These are phyloP conservation scores for Amphirosellinia nigrospora DNA, from an alignment of 495 filamentous ascomycete species.

Conservation along the genomic window DNA sequence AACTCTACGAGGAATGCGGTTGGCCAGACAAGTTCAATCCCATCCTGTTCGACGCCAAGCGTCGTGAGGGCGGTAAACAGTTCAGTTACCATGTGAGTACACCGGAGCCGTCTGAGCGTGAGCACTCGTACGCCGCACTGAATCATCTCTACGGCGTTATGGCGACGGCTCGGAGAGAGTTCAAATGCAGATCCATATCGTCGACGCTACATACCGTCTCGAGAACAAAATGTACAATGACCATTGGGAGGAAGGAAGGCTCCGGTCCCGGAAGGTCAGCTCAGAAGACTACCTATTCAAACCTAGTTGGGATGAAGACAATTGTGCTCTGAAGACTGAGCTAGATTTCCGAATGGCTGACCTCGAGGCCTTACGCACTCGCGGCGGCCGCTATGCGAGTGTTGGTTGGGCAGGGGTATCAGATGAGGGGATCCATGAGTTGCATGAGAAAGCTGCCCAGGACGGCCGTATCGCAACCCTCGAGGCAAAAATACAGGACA, in stretches of 20 bases:
- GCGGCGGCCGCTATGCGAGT: neutral
- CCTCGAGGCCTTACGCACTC: neutral
- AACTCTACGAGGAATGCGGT: conserved; percentile 10
- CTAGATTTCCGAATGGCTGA: conserved; percentile 4
- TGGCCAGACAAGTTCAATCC: conserved; percentile 16
- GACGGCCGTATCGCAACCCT: neutral
- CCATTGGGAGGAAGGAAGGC: neutral
- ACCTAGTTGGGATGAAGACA: neutral
- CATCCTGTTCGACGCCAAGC: conserved; percentile 1
- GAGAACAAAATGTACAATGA: neutral
- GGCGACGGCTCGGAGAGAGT: conserved; percentile 5
- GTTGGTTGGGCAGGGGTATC: neutral
- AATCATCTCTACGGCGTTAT: neutral
- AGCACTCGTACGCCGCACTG: neutral
- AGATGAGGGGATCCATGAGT: neutral
- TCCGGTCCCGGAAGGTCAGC: neutral
- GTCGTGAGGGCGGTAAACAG: neutral
- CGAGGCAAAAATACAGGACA: neutral
- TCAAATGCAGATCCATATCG: neutral
- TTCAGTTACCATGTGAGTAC: neutral
- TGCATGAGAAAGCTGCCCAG: neutral
- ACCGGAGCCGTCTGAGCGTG: neutral
- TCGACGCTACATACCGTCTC: neutral
- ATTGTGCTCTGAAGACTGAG: neutral
- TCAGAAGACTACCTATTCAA: neutral